Evolutionary conservation across 768 basidiomycete species (phyloP), one percentile per base, ranked within the genome.

Genomic region (Galerina marginata): DNA sequence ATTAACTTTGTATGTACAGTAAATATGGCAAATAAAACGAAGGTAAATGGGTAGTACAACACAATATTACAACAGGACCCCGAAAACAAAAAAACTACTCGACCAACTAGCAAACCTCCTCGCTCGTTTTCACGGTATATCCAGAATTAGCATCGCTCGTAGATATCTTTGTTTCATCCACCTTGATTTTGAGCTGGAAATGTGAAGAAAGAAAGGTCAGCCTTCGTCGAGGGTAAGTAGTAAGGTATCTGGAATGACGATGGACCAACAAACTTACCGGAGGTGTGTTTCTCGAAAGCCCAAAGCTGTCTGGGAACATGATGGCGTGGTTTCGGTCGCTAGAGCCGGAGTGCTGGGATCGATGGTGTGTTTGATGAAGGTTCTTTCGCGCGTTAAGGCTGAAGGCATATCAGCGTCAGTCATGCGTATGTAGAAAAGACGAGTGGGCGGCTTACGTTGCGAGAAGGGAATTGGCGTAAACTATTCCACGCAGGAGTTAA

Each of bases 401-500:
- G 48, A 38, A 43, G 38, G 33, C 52, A 38, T 23, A 56, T 29
- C 26, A 37, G 23, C 9, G 23, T n/a, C 23, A 54, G 20, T 12
- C 9, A 9, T 20, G 47, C 9, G 15, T 55, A 15, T 20, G 20
- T 20, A 20, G 20, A 16, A 33, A 38, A 57, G 20, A 37, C 20
- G 20, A 37, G 29, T 33, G 29, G 29, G 29, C 1, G 37, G 67
- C 76, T 25, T 62, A 79, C 78, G 82, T 82, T 0, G 81, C 83
- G 11, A 84, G 74, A 12, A 84, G 67, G 2, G 83, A 84, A 57
- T 81, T 84, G 4, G 83, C 81, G 47, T 84, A 84, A 56, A 83
- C 82, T 83, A 45, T 0, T 33, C 29, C 15, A 25, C 45, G 29
- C 9, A 44, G 53, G 26, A 29, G 14, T 40, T 53, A 10, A 40